Conservation (phyloP, 805 yeast genomes). For the Saccharomycopsis fibuligera region DNA sequence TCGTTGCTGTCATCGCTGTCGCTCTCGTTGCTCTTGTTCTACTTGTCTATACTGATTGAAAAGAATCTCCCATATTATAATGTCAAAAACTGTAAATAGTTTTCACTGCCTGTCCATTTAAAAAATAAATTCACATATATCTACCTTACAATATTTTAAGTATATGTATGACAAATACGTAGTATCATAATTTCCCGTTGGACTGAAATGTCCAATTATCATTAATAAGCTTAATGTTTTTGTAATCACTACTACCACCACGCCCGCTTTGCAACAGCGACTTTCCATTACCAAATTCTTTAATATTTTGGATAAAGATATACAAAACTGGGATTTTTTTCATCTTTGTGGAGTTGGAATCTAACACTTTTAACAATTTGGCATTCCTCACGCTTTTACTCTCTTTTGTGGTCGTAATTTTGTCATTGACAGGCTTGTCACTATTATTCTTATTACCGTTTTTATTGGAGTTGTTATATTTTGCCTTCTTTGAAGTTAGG, state of each 20-base stretch:
- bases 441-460: not conserved
- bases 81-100: no score
- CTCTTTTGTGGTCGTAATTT: not conserved
- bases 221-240: not conserved
- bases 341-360: not conserved
- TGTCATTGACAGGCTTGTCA: not conserved
- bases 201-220: conserved; percentile 1
- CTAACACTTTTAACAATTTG: not conserved
- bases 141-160: no score
- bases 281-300: not conserved
- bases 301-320: not conserved
- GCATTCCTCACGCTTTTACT: not conserved
- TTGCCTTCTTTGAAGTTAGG: not conserved
- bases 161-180: no score
- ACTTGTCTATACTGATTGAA: no score
- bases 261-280: no score
- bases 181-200: no score
- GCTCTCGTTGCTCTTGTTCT: no score
- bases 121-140: no score
- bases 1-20: no score
- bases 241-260: not conserved
- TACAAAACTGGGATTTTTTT: not conserved
- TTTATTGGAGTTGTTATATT: not conserved
- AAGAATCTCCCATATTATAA: no score
- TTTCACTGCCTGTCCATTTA: no score